Evolutionary conservation across 805 yeast species (phyloP).

Genomic region (Ogataea saltuana): DNA sequence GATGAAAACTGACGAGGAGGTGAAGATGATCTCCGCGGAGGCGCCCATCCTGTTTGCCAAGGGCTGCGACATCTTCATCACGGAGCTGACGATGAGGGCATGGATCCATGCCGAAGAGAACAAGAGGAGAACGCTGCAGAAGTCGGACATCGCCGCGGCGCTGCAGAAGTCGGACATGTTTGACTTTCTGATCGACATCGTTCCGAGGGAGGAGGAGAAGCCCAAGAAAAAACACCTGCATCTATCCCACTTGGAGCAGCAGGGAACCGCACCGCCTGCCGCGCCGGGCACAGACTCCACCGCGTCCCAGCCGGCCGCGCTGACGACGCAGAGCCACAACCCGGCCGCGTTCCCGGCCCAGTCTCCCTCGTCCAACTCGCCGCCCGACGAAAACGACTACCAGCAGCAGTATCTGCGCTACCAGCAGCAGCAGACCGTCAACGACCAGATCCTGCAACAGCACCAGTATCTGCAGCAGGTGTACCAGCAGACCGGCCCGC

Average conservation of each 20-base stretch:
- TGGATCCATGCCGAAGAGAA: conserved; percentile 99
- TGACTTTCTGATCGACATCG: conserved; percentile 94
- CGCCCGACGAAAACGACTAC: conserved; percentile 19
- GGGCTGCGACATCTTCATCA: conserved; percentile 95
- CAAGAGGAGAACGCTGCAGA: conserved; percentile 91
- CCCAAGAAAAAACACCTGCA: conserved; percentile 39
- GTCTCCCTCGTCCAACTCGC: conserved; percentile 6
- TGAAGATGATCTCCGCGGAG: conserved; percentile 96
- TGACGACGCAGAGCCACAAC: not conserved
- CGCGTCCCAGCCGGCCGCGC: not conserved
- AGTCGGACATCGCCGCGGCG: conserved; percentile 94
- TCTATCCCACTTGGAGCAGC: conserved; percentile 29
- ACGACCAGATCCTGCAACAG: conserved; percentile 18
- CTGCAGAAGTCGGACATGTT: conserved; percentile 94
- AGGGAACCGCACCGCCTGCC: not conserved
- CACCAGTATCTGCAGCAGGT: conserved; percentile 22
- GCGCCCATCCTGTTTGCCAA: conserved; percentile 97
- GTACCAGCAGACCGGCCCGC: conserved; percentile 15
- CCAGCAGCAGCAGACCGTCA: conserved; percentile 17
- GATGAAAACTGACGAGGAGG: conserved; percentile 97
- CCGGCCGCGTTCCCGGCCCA: not conserved
- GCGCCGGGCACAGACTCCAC: too few species aligned
- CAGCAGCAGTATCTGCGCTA: conserved; percentile 23
- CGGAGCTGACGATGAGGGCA: conserved; percentile 97
- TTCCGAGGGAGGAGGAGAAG: conserved; percentile 83